Evolutionary conservation across 2,329 filamentous ascomycete species (phyloP), one percentile per base, ranked within the genome.

Genomic region (Penicillium vulpinum): DNA sequence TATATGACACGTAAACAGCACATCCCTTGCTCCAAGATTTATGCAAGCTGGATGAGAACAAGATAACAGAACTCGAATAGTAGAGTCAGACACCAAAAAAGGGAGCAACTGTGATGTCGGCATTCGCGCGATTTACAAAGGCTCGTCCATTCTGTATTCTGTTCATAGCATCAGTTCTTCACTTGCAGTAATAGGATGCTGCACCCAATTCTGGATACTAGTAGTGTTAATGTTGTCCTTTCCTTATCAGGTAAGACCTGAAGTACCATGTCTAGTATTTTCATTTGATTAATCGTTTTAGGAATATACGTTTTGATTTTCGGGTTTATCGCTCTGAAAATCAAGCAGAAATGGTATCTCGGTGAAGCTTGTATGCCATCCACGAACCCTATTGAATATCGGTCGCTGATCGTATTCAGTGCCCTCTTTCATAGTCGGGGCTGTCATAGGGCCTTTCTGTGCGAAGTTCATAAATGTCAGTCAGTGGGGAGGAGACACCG

Each of bases 401-500:
- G 9, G 11, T 35, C 18, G 18, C 59, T 64, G 10, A 62, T 18
- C 9, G 15, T 24, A 28, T 31, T 10, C 35, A 85, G 82, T 86
- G 18, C 83, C 83, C 3, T 82, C 84, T 1, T 77, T 86, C 22
- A 18, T 81, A 9, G 60, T 84, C 28, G 85, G 84, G 3, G 78
- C 84, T 47, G 64, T 79, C 0, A 73, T 87, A 4, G 84, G 85
- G 0, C 84, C 84, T 0, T 68, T 84, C 18, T 76, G 79, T 5
- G 79, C 82, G 1, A 84, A 78, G 38, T 81, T 86, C 51, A 64
- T 87, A 5, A 75, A 82, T 40, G 63, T 72, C n/a, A 64, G 70
- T 29, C 62, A 70, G 55, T 78, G 76, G 76, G 73, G 70, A 13
- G 67, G 68, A 11, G 70, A 65, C 8, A 67, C 63, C 4, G 56